phyloP scores from a whole-genome alignment of 352 stramenopile species.

The Phytopythium litorale region DNA sequence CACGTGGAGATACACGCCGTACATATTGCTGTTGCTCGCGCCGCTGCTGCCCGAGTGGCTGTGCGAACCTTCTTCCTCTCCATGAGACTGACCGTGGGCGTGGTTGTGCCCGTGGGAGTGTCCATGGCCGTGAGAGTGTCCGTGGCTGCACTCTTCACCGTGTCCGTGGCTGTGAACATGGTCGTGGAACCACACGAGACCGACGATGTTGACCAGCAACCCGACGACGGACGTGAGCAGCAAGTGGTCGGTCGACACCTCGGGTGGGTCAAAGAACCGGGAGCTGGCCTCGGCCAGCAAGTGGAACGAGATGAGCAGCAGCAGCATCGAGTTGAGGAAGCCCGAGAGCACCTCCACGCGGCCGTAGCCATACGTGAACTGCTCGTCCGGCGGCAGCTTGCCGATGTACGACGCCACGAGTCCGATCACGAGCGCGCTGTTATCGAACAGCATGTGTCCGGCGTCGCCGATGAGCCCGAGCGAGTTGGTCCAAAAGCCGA shows the following conservation, averaged over 20 bases:
- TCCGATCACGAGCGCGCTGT: slow-evolving; percentile 78
- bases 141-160: slow-evolving; percentile 27
- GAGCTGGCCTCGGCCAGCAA: slow-evolving; percentile 76
- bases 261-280: slow-evolving; percentile 68
- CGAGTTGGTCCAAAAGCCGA: slow-evolving; percentile 83
- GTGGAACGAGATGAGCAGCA: slow-evolving; percentile 82
- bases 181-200: slow-evolving; percentile 90
- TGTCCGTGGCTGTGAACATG: slow-evolving; percentile 77
- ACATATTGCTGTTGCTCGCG: slow-evolving; percentile 85
- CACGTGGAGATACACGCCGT: slow-evolving; percentile 89
- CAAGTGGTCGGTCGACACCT: slow-evolving; percentile 82
- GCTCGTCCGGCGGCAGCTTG: slow-evolving; percentile 56
- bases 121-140: slow-evolving; percentile 59
- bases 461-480: slow-evolving; percentile 84
- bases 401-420: slow-evolving; percentile 83
- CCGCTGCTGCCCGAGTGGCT: slow-evolving; percentile 16
- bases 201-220: slow-evolving; percentile 83
- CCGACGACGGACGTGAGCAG: slow-evolving; percentile 81
- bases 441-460: slow-evolving; percentile 90
- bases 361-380: slow-evolving; percentile 85
- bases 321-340: slow-evolving; percentile 83
- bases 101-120: slow-evolving; percentile 33
- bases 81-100: slow-evolving; percentile 47
- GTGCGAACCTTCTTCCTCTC: slow-evolving; percentile 31
- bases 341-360: slow-evolving; percentile 85